Conservation (phyloP, 345 rosid genomes). For the Brassica rapa region DNA sequence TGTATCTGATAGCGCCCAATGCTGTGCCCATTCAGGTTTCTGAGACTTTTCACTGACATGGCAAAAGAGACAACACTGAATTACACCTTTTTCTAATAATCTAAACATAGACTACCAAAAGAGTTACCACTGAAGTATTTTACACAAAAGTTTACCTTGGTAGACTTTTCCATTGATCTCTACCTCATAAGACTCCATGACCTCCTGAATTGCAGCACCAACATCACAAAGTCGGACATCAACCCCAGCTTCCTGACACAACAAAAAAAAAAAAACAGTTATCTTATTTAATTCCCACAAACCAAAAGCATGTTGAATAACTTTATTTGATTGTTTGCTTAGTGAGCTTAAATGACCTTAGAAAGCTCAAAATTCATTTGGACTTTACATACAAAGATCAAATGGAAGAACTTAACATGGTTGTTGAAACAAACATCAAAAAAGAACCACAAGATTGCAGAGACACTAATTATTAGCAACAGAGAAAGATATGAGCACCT, state of each 20-base stretch:
- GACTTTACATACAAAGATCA: background rate
- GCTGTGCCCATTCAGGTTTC: slow-evolving; percentile 90
- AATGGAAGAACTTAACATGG: background rate
- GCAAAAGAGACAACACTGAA: slow-evolving; percentile 9
- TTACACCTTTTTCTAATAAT: background rate
- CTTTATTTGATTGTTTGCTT: background rate
- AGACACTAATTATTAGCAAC: background rate
- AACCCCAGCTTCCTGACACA: slow-evolving; percentile 53
- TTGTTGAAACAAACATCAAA: background rate
- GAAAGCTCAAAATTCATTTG: background rate
- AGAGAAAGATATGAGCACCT: slow-evolving; percentile 50
- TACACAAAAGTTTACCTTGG: slow-evolving; percentile 54
- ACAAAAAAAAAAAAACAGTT: background rate
- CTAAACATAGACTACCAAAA: background rate
- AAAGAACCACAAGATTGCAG: background rate
- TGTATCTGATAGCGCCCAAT: slow-evolving; percentile 86
- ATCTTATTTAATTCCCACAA: background rate
- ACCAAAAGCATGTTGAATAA: background rate
- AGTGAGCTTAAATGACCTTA: background rate
- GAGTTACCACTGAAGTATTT: background rate
- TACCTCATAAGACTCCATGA: background rate
- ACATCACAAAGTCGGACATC: background rate
- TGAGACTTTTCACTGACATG: slow-evolving; percentile 71
- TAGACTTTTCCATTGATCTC: slow-evolving; percentile 49
- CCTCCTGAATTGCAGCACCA: background rate